phyloP scores from a whole-genome alignment of 768 basidiomycete species.

The Calocybe gangraenosa region DNA sequence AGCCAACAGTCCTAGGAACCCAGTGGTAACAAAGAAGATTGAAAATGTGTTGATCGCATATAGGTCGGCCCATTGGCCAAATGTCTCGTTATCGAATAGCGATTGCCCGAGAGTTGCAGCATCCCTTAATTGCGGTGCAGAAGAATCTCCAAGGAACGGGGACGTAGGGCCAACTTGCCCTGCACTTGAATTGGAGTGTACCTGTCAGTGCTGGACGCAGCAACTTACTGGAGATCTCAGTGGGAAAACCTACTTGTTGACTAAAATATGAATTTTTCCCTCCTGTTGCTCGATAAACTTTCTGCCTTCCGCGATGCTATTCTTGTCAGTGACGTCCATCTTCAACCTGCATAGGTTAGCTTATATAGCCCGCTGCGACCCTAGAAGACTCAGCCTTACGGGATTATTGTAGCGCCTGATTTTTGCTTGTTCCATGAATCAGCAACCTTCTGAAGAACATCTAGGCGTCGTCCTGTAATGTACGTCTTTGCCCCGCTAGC shows the following conservation, averaged over 20 bases:
- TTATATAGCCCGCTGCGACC: background rate
- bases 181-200: conserved; percentile 42
- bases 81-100: conserved; percentile 64
- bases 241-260: conserved; percentile 63
- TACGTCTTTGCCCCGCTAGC: conserved; percentile 79
- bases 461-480: conserved; percentile 65
- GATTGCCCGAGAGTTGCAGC: conserved; percentile 64
- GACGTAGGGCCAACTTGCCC: conserved; percentile 69
- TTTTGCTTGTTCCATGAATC: conserved; percentile 40
- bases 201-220: background rate
- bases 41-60: conserved; percentile 71
- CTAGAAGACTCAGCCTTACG: conserved; percentile 36
- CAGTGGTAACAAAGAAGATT: conserved; percentile 73
- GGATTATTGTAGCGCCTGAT: conserved; percentile 47
- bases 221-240: background rate
- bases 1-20: conserved; percentile 71
- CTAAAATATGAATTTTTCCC: conserved; percentile 71
- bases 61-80: conserved; percentile 58
- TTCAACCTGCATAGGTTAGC: conserved; percentile 31
- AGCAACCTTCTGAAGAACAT: conserved; percentile 58
- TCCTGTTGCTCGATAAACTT: conserved; percentile 52
- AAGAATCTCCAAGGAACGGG: conserved; percentile 50
- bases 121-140: conserved; percentile 55
- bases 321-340: conserved; percentile 71
- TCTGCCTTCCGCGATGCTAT: conserved; percentile 57